These are phyloP conservation scores for Truncatella angustata DNA, from an alignment of 2,329 filamentous ascomycete species.

Conservation along the genomic window DNA sequence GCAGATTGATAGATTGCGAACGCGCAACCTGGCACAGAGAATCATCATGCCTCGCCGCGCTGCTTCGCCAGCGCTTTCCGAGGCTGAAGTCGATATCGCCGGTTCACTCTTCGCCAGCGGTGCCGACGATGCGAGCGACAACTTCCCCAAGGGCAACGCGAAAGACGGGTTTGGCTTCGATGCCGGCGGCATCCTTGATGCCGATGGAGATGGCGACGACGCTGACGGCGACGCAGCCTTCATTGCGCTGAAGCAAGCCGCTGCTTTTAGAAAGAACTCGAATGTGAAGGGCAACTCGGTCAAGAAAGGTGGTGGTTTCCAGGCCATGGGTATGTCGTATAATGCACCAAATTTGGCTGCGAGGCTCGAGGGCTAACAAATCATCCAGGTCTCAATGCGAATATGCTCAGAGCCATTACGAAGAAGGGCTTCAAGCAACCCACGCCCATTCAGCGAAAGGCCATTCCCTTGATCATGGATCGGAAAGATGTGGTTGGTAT, in stretches of 20 bases:
- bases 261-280: slow-evolving; percentile 80
- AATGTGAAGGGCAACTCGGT: slow-evolving; percentile 81
- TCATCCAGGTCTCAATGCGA: slow-evolving; percentile 66
- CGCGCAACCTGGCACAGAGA: not conserved
- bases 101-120: slow-evolving; percentile 69
- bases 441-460: slow-evolving; percentile 95
- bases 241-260: slow-evolving; percentile 83
- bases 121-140: slow-evolving; percentile 46
- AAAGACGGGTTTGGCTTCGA: slow-evolving; percentile 50
- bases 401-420: slow-evolving; percentile 85
- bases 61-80: slow-evolving; percentile 79
- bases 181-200: slow-evolving; percentile 60
- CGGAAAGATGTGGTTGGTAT: slow-evolving; percentile 97
- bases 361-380: slow-evolving; percentile 12
- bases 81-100: slow-evolving; percentile 89
- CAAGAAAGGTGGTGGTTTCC: slow-evolving; percentile 96
- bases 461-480: slow-evolving; percentile 87
- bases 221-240: slow-evolving; percentile 80
- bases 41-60: slow-evolving; percentile 66
- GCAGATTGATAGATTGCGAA: not conserved
- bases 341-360: not conserved
- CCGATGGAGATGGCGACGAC: slow-evolving; percentile 45
- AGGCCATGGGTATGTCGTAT: slow-evolving; percentile 74
- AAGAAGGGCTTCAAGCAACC: slow-evolving; percentile 95
- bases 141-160: slow-evolving; percentile 31